Evolutionary conservation across 164 flowering plant species (phyloP).

Genomic region (Aristolochia fimbriata): DNA sequence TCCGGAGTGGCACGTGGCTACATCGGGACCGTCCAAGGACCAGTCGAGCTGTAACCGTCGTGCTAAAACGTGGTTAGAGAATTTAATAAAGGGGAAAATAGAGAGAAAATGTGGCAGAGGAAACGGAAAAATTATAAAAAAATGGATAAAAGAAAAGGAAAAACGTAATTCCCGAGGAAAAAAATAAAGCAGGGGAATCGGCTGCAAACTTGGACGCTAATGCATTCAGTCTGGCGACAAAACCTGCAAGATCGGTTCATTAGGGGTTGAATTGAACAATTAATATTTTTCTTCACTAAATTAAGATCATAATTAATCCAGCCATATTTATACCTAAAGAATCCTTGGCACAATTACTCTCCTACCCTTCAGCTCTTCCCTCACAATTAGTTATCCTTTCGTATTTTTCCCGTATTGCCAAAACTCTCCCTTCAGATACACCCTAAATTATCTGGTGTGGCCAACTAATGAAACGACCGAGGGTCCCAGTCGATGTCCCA

Average conservation of each 20-base stretch:
- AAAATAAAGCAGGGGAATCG: conserved; percentile 43
- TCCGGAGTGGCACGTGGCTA: conserved; percentile 13
- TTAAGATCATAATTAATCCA: not conserved
- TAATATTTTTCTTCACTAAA: conserved; percentile 7
- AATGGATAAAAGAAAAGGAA: conserved; percentile 3
- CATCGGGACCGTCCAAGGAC: conserved; percentile 12
- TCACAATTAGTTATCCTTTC: too few relatives aligned
- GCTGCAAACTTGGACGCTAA: conserved; percentile 59
- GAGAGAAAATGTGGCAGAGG: conserved; percentile 4
- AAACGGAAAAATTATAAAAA: conserved; percentile 1
- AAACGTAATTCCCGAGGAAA: conserved; percentile 33
- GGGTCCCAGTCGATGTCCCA: too few relatives aligned
- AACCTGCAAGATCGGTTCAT: conserved; percentile 69
- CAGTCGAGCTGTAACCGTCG: conserved; percentile 50
- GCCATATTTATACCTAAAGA: not conserved
- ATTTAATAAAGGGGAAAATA: conserved; percentile 9
- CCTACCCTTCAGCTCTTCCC: not conserved
- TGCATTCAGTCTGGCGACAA: conserved; percentile 44
- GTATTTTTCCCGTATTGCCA: too few relatives aligned
- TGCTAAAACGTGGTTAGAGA: conserved; percentile 52
- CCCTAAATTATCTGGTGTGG: too few relatives aligned
- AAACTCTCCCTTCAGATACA: too few relatives aligned
- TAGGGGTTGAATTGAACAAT: conserved; percentile 35
- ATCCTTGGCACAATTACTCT: not conserved
- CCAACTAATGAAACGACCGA: too few relatives aligned